Conservation (phyloP, 2,329 filamentous ascomycete species). For the Pseudogymnoascus sp. region DNA sequence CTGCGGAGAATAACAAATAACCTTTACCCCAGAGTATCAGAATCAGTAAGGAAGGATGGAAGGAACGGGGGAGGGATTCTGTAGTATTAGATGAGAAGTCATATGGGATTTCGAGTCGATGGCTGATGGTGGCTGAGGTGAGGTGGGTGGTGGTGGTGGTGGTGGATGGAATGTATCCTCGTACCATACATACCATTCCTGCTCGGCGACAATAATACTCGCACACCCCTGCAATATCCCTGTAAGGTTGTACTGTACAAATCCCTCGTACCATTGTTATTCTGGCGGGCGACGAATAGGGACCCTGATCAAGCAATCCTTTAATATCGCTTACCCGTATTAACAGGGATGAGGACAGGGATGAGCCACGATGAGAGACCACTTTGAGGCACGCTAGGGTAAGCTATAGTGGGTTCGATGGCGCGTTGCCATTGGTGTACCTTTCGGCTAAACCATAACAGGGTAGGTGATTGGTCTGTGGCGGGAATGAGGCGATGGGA, state of each 20-base stretch:
- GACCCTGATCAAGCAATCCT: not conserved
- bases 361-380: not conserved
- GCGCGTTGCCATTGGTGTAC: not conserved
- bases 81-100: not conserved
- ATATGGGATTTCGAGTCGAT: not conserved
- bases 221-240: not conserved
- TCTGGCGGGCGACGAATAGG: not conserved
- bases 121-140: not conserved
- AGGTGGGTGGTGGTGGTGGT: no score
- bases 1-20: not conserved
- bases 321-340: constrained; percentile 3
- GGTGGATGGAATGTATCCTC: no score
- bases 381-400: not conserved
- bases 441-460: not conserved
- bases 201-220: not conserved
- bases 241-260: not conserved
- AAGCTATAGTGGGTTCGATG: not conserved
- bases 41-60: not conserved
- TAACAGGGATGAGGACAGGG: not conserved
- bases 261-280: not conserved
- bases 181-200: no score
- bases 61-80: not conserved
- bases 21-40: not conserved
- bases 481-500: not conserved
- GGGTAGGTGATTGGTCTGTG: not conserved